Percentiles rank a stretch among this genome's conserved stretches.
phyloP scores from a whole-genome alignment of 441 rosid genomes.

The Erodium trifolium region DNA sequence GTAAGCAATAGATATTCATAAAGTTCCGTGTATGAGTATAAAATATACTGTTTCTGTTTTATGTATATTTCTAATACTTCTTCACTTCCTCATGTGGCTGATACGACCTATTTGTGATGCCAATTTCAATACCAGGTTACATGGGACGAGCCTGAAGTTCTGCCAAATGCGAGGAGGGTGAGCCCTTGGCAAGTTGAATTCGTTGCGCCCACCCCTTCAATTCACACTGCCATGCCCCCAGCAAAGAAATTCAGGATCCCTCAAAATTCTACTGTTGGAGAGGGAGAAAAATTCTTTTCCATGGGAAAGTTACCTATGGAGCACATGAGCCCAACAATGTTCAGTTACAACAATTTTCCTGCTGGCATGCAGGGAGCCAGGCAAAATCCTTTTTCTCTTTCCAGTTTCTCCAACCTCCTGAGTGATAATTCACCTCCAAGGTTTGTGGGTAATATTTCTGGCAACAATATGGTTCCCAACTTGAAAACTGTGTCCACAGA shows the following conservation, averaged over 20 bases:
- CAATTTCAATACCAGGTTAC: constrained; percentile 34
- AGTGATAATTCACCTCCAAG: constrained; percentile 37
- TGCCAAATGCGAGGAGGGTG: constrained; percentile 55
- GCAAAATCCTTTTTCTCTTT: constrained; percentile 52
- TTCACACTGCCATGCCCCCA: constrained; percentile 42
- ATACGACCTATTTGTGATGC: too few relatives aligned
- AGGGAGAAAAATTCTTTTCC: constrained; percentile 36
- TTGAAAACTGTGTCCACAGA: constrained; percentile 41
- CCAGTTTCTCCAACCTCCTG: constrained; percentile 34
- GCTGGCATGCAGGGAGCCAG: constrained; percentile 35
- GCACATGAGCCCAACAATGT: constrained; percentile 33
- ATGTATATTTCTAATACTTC: too few relatives aligned
- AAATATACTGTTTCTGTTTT: too few relatives aligned
- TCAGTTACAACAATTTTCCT: constrained; percentile 39
- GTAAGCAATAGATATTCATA: too few relatives aligned
- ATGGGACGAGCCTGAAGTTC: constrained; percentile 87
- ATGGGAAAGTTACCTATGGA: constrained; percentile 18
- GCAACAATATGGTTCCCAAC: constrained; percentile 35
- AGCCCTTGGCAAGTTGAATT: constrained; percentile 90
- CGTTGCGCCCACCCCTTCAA: constrained; percentile 33
- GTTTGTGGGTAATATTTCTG: constrained; percentile 27
- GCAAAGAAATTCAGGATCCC: constrained; percentile 54
- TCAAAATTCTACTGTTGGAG: constrained; percentile 31
- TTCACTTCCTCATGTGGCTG: too few relatives aligned
- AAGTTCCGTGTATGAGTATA: too few relatives aligned